Conservation (phyloP, 352 stramenopile species). For the Globisporangium viniferum region DNA sequence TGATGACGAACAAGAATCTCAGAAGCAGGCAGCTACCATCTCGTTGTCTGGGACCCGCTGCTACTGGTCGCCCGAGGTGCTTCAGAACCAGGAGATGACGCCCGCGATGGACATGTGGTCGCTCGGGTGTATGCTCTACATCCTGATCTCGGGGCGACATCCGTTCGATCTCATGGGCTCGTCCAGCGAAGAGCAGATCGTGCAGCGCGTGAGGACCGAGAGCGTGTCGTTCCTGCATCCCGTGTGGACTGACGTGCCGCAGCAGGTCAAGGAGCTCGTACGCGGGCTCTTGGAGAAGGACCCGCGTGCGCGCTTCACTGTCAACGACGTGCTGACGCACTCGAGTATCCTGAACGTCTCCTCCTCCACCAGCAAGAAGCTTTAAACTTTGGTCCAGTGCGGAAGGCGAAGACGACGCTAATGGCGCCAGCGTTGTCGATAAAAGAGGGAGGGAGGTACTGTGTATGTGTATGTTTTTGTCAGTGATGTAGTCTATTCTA, state of each 20-base stretch:
- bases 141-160: constrained; percentile 80
- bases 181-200: constrained; percentile 74
- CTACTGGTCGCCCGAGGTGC: constrained; percentile 84
- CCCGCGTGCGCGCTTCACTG: constrained; percentile 39
- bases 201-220: constrained; percentile 52
- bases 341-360: constrained; percentile 10
- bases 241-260: constrained; percentile 47
- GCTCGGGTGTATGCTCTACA: constrained; percentile 86
- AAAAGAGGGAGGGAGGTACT: not conserved
- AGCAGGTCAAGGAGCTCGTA: constrained; percentile 62
- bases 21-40: constrained; percentile 13
- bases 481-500: not conserved
- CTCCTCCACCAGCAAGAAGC: not conserved
- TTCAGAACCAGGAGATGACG: constrained; percentile 50
- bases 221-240: constrained; percentile 54
- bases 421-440: no score
- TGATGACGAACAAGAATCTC: constrained; percentile 5
- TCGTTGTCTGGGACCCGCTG: constrained; percentile 74
- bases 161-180: constrained; percentile 83
- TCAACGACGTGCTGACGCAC: constrained; percentile 51
- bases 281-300: constrained; percentile 74
- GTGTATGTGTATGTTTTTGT: not conserved
- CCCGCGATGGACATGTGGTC: constrained; percentile 88
- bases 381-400: not conserved
- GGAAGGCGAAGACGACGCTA: not conserved